Base-by-base conservation (phyloP, 2,329 filamentous ascomycete species). In the Akanthomyces dipterigenus region DNA sequence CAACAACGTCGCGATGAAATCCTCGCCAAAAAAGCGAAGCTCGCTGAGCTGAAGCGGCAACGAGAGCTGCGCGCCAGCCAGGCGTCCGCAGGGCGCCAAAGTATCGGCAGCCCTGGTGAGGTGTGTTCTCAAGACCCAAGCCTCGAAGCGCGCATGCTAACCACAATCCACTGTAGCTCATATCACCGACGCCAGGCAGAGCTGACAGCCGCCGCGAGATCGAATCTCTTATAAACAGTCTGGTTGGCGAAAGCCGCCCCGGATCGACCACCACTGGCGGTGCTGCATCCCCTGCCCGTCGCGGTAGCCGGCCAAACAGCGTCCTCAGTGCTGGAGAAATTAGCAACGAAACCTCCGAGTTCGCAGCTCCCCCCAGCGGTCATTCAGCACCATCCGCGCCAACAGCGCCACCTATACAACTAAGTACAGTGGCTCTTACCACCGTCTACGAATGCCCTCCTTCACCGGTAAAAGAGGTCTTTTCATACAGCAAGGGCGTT, bases 401-500 rank as follows among this genome's bases (percentile, higher is more conserved):
- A 6, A n/a, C 42, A 14, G 42, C 55, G 16, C 55, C 43, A 7
- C 55, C 82, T 18, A 91, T 93, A 69, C 88, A 86, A 3, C 83
- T 96, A 22, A 88, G 86, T 8, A 88, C 92, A 1, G 86, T 85
- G 12, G 82, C 89, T 8, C 80, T 91, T 58, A 86, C 87, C 20
- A 92, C 90, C 38, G 84, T 95, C 63, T 92, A 89, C 75, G 93
- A 96, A 73, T 89, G 86, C 65, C 86, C 89, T 1, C 88, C 90
- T 1, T 88, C 87, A 22, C 86, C 88, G 38, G 84, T 88, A 60
- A 85, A 88, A 65, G 95, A 99, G 74, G 81, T 96, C 63, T 92
- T 96, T 70, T 96, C 92, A 58, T 99, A 99, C 80, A 98, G 90
- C 81, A 98, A 97, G 78, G 93, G 88, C 61, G 92, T 98, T 24